A percentile compares a stretch with the other conserved stretches of the same genome.
phyloP scores from a whole-genome alignment of 2,329 filamentous ascomycete species.

The Endoconidiophora laricicola region DNA sequence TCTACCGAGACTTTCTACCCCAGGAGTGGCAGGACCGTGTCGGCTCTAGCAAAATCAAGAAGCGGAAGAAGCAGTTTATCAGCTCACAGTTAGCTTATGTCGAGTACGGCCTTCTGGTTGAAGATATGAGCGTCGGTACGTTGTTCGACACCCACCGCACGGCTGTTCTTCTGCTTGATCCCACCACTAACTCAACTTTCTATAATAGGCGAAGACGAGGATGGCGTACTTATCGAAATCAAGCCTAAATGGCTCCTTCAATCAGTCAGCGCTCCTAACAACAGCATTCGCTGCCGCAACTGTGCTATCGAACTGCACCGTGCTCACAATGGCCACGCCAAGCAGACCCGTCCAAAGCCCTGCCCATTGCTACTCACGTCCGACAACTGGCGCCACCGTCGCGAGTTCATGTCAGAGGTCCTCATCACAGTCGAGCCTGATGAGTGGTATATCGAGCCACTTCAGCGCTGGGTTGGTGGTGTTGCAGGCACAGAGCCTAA shows the following conservation, averaged over 20 bases:
- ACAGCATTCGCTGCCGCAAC: constrained; percentile 52
- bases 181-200: constrained; percentile 6
- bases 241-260: constrained; percentile 76
- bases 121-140: constrained; percentile 46
- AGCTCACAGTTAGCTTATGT: constrained; percentile 32
- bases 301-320: constrained; percentile 41
- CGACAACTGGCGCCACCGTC: constrained; percentile 22
- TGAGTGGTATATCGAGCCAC: constrained; percentile 12
- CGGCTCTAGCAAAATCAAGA: constrained; percentile 3
- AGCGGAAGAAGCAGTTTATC: constrained; percentile 28
- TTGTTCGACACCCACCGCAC: neutral
- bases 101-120: constrained; percentile 51
- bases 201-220: constrained; percentile 17
- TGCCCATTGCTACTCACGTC: constrained; percentile 35
- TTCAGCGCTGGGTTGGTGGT: constrained; percentile 12
- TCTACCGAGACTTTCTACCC: constrained; percentile 9
- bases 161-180: neutral
- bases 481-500: constrained; percentile 14
- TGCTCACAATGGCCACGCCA: constrained; percentile 20
- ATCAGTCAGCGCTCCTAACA: constrained; percentile 51
- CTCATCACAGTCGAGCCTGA: constrained; percentile 10
- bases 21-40: neutral
- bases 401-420: constrained; percentile 23
- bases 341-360: constrained; percentile 34
- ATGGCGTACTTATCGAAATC: constrained; percentile 45